These are phyloP conservation scores for Emergomyces pasteurianus DNA, from an alignment of 2,329 filamentous ascomycete species.

Conservation along the genomic window DNA sequence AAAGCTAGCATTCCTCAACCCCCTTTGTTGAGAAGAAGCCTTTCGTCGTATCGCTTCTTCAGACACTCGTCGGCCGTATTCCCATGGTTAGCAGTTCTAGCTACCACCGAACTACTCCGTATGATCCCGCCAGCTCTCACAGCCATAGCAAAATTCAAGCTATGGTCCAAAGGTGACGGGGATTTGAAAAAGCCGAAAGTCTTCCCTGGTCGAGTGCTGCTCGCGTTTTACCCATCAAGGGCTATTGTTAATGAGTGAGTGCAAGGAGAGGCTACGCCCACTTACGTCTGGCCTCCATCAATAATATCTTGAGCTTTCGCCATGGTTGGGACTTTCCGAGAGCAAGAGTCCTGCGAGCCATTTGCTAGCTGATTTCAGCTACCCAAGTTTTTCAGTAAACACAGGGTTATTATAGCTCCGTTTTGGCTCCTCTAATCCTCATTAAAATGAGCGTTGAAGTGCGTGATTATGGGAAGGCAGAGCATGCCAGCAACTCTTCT, in stretches of 20 bases:
- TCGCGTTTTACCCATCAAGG: not conserved
- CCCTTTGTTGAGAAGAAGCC: not conserved
- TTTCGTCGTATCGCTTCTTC: not conserved
- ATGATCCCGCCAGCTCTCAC: not conserved
- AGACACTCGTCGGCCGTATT: not conserved
- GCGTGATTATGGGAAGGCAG: conserved; percentile 20
- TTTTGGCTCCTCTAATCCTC: not conserved
- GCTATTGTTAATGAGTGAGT: not conserved
- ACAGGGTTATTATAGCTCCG: not conserved
- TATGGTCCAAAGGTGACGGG: not conserved
- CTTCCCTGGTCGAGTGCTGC: not conserved
- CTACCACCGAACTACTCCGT: not conserved
- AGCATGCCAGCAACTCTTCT: conserved; percentile 12
- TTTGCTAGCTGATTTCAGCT: not conserved
- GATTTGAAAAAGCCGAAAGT: not conserved
- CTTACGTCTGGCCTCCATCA: not conserved
- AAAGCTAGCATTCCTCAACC: not conserved
- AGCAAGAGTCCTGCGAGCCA: not conserved
- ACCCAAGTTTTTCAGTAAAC: not conserved
- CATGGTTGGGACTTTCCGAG: not conserved
- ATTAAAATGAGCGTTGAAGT: conserved; percentile 23
- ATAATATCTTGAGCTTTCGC: not conserved
- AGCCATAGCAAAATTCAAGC: not conserved
- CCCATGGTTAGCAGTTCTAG: not conserved
- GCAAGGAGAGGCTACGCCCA: too few relatives aligned